phyloP scores from a whole-genome alignment of 2,329 filamentous ascomycete genomes.

The Xylariaceae sp. region DNA sequence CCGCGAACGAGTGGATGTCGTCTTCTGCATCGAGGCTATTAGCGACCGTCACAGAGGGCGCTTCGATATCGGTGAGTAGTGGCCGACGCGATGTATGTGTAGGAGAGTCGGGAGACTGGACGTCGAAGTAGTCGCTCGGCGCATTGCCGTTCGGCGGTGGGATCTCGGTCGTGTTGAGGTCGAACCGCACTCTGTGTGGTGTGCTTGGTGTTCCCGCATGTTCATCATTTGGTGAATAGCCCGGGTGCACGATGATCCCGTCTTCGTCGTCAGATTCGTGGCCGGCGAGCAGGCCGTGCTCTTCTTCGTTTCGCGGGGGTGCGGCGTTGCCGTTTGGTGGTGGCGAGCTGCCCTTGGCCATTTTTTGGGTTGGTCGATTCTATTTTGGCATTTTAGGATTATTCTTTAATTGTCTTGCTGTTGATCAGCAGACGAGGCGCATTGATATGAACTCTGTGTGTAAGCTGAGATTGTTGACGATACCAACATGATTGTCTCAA shows the following conservation, averaged over 20 bases:
- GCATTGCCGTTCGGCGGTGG: slow-evolving; percentile 19
- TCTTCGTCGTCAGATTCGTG: slow-evolving; percentile 26
- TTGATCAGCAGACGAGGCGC: not conserved
- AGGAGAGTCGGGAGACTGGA: slow-evolving; percentile 32
- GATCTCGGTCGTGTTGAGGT: slow-evolving; percentile 37
- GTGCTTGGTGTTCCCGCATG: slow-evolving; percentile 49
- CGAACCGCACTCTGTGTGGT: slow-evolving; percentile 65
- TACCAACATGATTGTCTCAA: not conserved
- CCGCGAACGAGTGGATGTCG: slow-evolving; percentile 48
- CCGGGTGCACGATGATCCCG: slow-evolving; percentile 27
- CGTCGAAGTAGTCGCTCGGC: slow-evolving; percentile 30
- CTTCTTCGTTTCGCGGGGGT: slow-evolving; percentile 34
- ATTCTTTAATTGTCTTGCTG: too few species aligned
- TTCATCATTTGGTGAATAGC: slow-evolving; percentile 13
- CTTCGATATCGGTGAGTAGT: slow-evolving; percentile 69
- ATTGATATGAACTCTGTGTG: slow-evolving; percentile 7
- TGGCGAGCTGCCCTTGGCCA: slow-evolving; percentile 40
- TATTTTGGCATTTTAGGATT: slow-evolving; percentile 36
- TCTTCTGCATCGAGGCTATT: slow-evolving; percentile 45
- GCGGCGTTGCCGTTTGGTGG: slow-evolving; percentile 15
- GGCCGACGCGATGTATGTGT: slow-evolving; percentile 51
- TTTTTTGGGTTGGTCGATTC: slow-evolving; percentile 39
- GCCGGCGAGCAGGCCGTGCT: slow-evolving; percentile 37
- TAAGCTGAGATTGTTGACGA: slow-evolving; percentile 7
- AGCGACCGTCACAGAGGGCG: slow-evolving; percentile 67